Percentiles rank a stretch among this genome's conserved stretches.
Conservation (phyloP, 148 eudicot genomes). For the Fallopia convolvulus region DNA sequence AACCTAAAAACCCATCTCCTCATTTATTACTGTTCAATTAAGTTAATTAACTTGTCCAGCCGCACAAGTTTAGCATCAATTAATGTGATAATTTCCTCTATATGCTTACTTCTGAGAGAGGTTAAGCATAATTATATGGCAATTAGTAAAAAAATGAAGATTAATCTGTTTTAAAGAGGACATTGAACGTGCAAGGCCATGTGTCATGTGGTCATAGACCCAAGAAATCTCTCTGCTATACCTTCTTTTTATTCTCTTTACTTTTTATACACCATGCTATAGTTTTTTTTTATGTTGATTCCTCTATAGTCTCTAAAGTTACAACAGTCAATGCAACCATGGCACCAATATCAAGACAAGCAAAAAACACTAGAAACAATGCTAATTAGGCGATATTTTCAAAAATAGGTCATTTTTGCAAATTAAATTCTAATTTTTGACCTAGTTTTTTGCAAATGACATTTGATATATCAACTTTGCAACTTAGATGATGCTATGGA, state of each 20-base stretch:
- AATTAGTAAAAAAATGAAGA: background rate
- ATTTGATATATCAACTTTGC: too few species aligned
- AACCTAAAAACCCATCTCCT: background rate
- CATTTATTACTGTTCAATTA: background rate
- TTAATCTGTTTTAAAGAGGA: background rate
- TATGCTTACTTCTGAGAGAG: background rate
- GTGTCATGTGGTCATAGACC: background rate
- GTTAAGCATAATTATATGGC: background rate
- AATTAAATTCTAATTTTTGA: background rate
- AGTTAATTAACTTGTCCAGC: background rate
- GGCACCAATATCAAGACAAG: background rate
- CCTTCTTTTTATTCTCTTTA: background rate
- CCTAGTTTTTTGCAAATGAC: background rate
- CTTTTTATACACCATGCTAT: background rate
- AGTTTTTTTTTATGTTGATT: background rate
- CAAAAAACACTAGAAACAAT: background rate
- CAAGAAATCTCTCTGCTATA: background rate
- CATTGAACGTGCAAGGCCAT: background rate
- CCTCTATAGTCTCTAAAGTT: background rate
- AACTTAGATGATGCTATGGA: too few species aligned
- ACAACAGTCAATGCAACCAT: background rate
- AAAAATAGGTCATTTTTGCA: too few species aligned
- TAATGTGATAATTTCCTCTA: background rate
- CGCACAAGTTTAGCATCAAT: background rate
- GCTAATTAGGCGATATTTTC: too few species aligned